A percentile compares a stretch with the other conserved stretches of the same genome.
phyloP scores from a whole-genome alignment of 345 rosid genomes.

The Acer saccharum region DNA sequence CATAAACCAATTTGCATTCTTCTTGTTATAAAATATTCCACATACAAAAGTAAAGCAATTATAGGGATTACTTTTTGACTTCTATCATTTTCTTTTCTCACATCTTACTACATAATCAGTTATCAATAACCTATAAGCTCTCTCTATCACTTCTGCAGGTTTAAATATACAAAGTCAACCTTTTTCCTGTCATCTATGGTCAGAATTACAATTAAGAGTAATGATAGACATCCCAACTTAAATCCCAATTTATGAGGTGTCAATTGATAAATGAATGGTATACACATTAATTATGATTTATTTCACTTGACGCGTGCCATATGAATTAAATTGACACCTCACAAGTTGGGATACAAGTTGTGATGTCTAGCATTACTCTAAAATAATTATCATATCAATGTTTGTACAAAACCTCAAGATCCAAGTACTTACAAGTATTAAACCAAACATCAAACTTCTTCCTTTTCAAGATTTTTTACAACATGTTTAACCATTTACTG shows the following conservation, averaged over 20 bases:
- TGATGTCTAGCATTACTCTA: too few species aligned
- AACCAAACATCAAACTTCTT: not conserved
- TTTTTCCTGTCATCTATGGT: not conserved
- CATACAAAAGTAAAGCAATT: not conserved
- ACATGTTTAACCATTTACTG: not conserved
- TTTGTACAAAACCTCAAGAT: not conserved
- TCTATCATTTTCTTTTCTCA: not conserved
- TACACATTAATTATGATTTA: too few species aligned
- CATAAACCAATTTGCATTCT: conserved; percentile 7
- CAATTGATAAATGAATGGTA: too few species aligned
- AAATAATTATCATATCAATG: not conserved
- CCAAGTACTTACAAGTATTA: conserved; percentile 4
- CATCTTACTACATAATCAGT: not conserved
- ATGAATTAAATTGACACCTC: too few species aligned
- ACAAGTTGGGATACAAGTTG: too few species aligned
- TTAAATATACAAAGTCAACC: conserved; percentile 8
- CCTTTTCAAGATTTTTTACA: not conserved
- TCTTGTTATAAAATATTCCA: not conserved
- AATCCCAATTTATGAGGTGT: too few species aligned
- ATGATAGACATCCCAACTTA: too few species aligned
- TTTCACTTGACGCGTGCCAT: too few species aligned
- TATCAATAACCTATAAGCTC: not conserved
- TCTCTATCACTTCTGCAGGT: not conserved
- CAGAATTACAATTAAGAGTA: not conserved
- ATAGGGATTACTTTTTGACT: not conserved